phyloP scores from a whole-genome alignment of 306 rosid species.

The Prunus salicina region DNA sequence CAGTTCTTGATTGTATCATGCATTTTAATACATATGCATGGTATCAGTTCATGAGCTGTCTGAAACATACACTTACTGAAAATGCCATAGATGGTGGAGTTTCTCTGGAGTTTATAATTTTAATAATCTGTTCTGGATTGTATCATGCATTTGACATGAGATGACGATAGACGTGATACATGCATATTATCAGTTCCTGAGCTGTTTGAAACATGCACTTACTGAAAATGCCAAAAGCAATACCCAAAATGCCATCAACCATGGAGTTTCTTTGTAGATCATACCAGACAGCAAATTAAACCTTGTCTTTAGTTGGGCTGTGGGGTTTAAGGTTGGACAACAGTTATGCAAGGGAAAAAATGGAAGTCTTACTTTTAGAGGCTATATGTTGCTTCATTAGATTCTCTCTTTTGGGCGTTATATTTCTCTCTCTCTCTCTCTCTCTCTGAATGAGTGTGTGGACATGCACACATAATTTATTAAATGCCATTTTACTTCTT shows the following conservation, averaged over 20 bases:
- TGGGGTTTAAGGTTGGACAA: neutral
- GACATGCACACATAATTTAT: neutral
- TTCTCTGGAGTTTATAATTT: neutral
- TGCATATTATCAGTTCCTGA: neutral
- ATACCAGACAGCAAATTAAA: neutral
- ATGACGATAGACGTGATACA: neutral
- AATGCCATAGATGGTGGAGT: neutral
- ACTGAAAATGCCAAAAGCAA: neutral
- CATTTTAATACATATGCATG: neutral
- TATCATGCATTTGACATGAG: neutral
- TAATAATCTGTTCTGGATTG: neutral
- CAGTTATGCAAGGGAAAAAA: neutral
- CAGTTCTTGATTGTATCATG: neutral
- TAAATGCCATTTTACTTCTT: slow-evolving; percentile 18
- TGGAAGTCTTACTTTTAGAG: neutral
- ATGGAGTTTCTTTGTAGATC: neutral
- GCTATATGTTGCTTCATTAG: neutral
- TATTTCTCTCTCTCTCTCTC: slow-evolving; percentile 1
- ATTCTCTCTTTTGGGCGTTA: neutral
- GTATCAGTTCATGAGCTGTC: neutral
- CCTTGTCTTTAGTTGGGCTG: neutral
- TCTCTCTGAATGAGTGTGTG: neutral
- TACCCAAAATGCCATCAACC: neutral
- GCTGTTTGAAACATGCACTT: too few species aligned
- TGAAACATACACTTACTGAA: too few species aligned